A percentile compares a stretch with the other conserved stretches of the same genome.
Evolutionary conservation across 495 filamentous ascomycete species (phyloP).

Genomic region (Penicillium coprophilum): DNA sequence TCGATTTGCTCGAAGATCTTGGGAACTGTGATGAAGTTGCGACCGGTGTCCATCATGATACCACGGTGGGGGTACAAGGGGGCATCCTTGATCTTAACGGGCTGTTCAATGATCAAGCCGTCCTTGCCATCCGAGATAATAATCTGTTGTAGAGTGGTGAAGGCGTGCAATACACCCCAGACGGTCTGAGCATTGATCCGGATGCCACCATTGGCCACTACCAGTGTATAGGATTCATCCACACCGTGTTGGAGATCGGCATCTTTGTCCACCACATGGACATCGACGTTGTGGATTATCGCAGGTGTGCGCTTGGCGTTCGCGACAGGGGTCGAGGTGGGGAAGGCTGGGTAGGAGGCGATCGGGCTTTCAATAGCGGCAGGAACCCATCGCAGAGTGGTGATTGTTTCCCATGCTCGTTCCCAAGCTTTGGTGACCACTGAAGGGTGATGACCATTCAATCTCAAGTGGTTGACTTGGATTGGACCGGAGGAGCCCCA

Average conservation of each 20-base stretch:
- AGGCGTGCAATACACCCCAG: slow-evolving; percentile 58
- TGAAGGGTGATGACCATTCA: slow-evolving; percentile 29
- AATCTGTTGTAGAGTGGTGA: slow-evolving; percentile 58
- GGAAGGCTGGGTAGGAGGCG: slow-evolving; percentile 47
- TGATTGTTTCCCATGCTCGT: slow-evolving; percentile 49
- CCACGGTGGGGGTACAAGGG: slow-evolving; percentile 52
- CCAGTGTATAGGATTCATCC: slow-evolving; percentile 59
- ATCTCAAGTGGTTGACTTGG: slow-evolving; percentile 27
- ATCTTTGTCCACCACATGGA: slow-evolving; percentile 40
- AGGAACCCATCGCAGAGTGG: slow-evolving; percentile 51
- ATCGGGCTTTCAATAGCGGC: slow-evolving; percentile 52
- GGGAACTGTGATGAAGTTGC: slow-evolving; percentile 48
- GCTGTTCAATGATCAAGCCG: slow-evolving; percentile 50
- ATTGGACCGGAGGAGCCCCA: slow-evolving; percentile 55
- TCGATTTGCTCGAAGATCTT: slow-evolving; percentile 55
- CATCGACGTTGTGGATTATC: slow-evolving; percentile 34
- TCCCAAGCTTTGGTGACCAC: slow-evolving; percentile 46
- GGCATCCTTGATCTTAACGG: slow-evolving; percentile 46
- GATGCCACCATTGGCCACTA: slow-evolving; percentile 39
- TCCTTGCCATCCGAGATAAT: slow-evolving; percentile 49
- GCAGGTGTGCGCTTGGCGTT: slow-evolving; percentile 39
- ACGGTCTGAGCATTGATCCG: slow-evolving; percentile 49
- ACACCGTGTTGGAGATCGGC: slow-evolving; percentile 54
- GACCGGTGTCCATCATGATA: slow-evolving; percentile 52
- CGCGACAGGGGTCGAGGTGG: slow-evolving; percentile 36